Conservation (phyloP, 108 stramenopile species). For the Skeletonema tropicum region DNA sequence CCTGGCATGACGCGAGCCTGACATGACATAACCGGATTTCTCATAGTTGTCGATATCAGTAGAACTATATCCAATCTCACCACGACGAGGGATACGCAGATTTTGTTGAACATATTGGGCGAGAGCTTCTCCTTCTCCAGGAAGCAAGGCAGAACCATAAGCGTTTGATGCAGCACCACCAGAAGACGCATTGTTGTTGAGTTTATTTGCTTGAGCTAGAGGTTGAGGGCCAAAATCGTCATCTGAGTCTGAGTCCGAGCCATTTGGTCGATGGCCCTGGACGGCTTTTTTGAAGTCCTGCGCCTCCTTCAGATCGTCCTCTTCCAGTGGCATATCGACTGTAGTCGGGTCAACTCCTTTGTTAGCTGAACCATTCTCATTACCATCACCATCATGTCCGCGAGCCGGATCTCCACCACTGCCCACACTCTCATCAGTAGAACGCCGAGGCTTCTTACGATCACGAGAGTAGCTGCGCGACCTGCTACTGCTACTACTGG, state of each 20-base stretch:
- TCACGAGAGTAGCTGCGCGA: conserved; percentile 15
- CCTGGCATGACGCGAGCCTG: conserved; percentile 92
- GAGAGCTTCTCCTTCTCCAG: conserved; percentile 93
- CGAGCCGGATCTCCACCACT: background rate
- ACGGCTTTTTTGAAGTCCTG: conserved; percentile 78
- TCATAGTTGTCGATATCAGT: conserved; percentile 95
- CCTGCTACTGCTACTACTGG: conserved; percentile 20
- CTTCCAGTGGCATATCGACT: conserved; percentile 34
- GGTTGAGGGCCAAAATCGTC: conserved; percentile 73
- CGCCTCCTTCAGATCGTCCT: conserved; percentile 64
- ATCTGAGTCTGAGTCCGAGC: conserved; percentile 58
- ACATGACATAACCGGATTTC: conserved; percentile 95
- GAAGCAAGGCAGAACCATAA: conserved; percentile 91
- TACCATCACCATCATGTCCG: background rate
- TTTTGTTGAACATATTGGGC: conserved; percentile 97
- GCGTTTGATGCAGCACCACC: conserved; percentile 50
- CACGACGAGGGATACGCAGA: conserved; percentile 97
- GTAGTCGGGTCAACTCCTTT: background rate
- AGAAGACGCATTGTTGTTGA: conserved; percentile 48
- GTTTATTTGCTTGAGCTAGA: conserved; percentile 51
- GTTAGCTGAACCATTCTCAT: background rate
- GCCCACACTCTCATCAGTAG: background rate
- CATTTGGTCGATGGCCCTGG: conserved; percentile 56
- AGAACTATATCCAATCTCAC: conserved; percentile 95
- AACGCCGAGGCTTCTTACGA: conserved; percentile 8